Evolutionary conservation across 352 stramenopile genomes (phyloP), one percentile per base, ranked within the genome.

Genomic region (Globisporangium irregulare): DNA sequence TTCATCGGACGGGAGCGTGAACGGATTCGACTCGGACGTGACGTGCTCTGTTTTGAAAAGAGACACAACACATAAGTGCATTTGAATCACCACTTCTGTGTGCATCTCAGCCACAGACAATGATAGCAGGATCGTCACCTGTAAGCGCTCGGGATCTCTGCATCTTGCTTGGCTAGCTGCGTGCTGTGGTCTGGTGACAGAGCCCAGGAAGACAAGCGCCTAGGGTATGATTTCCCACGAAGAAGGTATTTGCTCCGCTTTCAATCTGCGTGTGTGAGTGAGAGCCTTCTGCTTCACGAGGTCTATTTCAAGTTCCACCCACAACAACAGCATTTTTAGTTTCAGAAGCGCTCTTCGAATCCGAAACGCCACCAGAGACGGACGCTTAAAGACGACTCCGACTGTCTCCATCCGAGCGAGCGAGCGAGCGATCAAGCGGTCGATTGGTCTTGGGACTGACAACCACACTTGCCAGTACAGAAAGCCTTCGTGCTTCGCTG

Each of bases 1-100:
- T 61, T 98, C 95, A 85, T 98, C 95, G 46, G 82, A 92, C 10
- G 94, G 94, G 43, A 98, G 82, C 34, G 84, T 91, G 70, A 98
- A 98, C 22, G 95, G 94, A 65, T 98, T 98, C 34, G 75, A 48
- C 72, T 93, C 85, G 29, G 74, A 70, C 14, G 69, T 70, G n/a
- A 59, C 51, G 50, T 85, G 71, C 36, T 87, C 77, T 84, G 64
- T 29, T 41, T 50, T n/a, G n/a, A 57, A 41, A 7, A 25, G 41
- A 12, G 15, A 15, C 27, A 15, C 4, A 46, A 4, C 3, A 29
- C 7, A 10, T 43, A 3, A 59, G 18, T 7, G 22, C 46, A 25
- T 0, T 15, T 0, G 41, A 48, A 34, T 34, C 34, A 15, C 24
- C 6, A 20, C 15, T 3, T 25, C 54, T 6, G 5, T 29, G 5